Conservation (phyloP, 768 basidiomycete species). For the Mycena galericulata region DNA sequence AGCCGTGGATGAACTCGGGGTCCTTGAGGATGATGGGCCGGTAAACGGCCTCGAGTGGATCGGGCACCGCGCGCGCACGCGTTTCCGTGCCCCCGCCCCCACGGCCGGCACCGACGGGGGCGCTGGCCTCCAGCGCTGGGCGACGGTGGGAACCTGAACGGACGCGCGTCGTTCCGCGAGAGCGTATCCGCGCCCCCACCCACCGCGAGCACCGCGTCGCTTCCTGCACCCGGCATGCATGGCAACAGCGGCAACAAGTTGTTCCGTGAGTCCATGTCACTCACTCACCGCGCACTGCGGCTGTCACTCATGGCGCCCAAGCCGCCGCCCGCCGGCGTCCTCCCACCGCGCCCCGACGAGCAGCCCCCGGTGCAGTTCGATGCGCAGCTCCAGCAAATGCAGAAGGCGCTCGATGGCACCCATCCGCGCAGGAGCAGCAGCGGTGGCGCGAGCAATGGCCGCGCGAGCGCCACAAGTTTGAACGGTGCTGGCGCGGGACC, state of each 20-base stretch:
- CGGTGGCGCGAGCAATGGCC: background rate
- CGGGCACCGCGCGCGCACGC: conserved; percentile 42
- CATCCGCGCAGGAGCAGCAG: background rate
- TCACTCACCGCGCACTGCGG: conserved; percentile 65
- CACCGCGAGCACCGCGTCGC: conserved; percentile 25
- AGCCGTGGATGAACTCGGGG: conserved; percentile 91
- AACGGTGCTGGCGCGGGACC: conserved; percentile 62
- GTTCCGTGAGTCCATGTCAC: conserved; percentile 65
- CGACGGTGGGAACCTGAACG: conserved; percentile 5
- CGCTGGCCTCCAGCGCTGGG: conserved; percentile 76
- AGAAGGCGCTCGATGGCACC: too few species aligned
- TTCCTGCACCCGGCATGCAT: conserved; percentile 12
- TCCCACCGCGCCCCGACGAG: conserved; percentile 81
- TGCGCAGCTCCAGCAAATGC: too few species aligned
- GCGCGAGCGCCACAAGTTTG: conserved; percentile 35
- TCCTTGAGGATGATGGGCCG: conserved; percentile 95
- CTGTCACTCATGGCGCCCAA: conserved; percentile 73
- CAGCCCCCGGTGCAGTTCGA: conserved; percentile 15
- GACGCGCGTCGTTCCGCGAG: conserved; percentile 21
- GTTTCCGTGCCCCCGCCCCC: conserved; percentile 80
- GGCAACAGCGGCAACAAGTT: conserved; percentile 48
- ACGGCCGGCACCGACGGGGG: conserved; percentile 77
- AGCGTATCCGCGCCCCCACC: conserved; percentile 20
- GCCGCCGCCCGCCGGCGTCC: conserved; percentile 67
- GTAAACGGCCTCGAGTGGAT: conserved; percentile 63